These are phyloP conservation scores for Apium graveolens DNA, from an alignment of 129 eudicot genomes.

Conservation along the genomic window DNA sequence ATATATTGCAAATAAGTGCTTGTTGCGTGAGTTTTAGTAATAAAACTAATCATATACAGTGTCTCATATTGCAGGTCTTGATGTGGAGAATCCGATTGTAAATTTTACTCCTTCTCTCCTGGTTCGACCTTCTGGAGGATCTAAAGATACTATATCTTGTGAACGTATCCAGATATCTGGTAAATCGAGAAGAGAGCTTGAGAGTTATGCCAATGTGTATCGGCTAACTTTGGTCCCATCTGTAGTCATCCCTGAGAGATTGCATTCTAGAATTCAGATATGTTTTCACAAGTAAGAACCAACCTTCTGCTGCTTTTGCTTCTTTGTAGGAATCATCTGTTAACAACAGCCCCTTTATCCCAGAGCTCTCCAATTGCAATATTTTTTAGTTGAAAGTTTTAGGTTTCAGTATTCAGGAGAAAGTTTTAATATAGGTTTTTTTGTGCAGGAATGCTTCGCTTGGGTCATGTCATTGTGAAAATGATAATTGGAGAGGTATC, in stretches of 20 bases:
- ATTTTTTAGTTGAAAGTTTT: background rate
- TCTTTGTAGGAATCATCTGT: background rate
- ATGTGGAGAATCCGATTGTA: slow-evolving; percentile 39
- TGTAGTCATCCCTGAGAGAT: slow-evolving; percentile 61
- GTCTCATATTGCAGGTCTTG: slow-evolving; percentile 44
- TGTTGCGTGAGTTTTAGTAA: background rate
- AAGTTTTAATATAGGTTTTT: background rate
- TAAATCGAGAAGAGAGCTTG: slow-evolving; percentile 55
- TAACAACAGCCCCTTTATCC: background rate
- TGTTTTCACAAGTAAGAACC: slow-evolving; percentile 61
- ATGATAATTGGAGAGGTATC: slow-evolving; percentile 54
- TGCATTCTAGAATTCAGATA: slow-evolving; percentile 56
- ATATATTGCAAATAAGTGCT: background rate
- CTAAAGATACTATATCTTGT: slow-evolving; percentile 45
- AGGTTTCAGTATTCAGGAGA: background rate
- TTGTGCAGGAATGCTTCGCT: slow-evolving; percentile 59
- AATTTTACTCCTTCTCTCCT: slow-evolving; percentile 36
- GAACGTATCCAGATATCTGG: slow-evolving; percentile 57
- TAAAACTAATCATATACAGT: background rate
- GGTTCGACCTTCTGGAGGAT: slow-evolving; percentile 21
- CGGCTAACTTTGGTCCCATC: slow-evolving; percentile 68
- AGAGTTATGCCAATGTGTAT: slow-evolving; percentile 53
- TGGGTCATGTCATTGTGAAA: slow-evolving; percentile 63
- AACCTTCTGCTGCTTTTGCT: background rate
- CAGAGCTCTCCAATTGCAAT: background rate